Evolutionary conservation across 2,329 filamentous ascomycete genomes (phyloP), one percentile per base, ranked within the genome.

Genomic region (Diaporthe eres): DNA sequence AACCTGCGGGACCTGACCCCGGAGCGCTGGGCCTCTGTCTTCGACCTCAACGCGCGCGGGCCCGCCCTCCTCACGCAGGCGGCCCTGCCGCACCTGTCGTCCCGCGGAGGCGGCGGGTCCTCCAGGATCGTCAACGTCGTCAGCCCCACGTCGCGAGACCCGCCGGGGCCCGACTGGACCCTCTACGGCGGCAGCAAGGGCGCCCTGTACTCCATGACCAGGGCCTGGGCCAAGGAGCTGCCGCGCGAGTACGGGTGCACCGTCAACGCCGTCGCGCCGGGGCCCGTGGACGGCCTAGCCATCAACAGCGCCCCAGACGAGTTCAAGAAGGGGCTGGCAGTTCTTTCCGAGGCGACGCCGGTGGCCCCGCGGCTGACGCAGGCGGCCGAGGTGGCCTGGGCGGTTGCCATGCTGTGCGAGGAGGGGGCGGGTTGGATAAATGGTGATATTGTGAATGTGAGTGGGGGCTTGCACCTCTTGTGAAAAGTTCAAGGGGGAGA

Each of bases 211-310:
- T 49, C 65, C 28, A 76, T 72, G 53, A 78, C 77, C 2, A 60
- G 47, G 28, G 77, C 76, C 73, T 78, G 77, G 77, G 77, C 77
- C 13, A 79, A 76, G 7, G 81, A 83, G 44, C 67, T 83, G 55
- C 79, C 70, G 39, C 70, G 31, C 12, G 34, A 60, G 42, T 72
- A 72, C 42, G 70, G 53, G 6, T 72, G 70, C 42, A 72, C 70
- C 12, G 53, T 72, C 22, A 72, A 72, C 31, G 70, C 70, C 10
- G 55, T 72, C 3, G 68, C 47, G 15, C 68, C 68, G 17, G 68
- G 68, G 9, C 53, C 70, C 4, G 70, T 72, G 34, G 70, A 47
- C 4, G 55, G 49, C 4, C n/a, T 15, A 22, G 53, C 34, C 0
- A 47, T 72, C n/a, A 9, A 42, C 8, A 13, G 6, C 10, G 10